Evolutionary conservation across 2,329 filamentous ascomycete species (phyloP).

Genomic region (Diaporthe vaccinii): DNA sequence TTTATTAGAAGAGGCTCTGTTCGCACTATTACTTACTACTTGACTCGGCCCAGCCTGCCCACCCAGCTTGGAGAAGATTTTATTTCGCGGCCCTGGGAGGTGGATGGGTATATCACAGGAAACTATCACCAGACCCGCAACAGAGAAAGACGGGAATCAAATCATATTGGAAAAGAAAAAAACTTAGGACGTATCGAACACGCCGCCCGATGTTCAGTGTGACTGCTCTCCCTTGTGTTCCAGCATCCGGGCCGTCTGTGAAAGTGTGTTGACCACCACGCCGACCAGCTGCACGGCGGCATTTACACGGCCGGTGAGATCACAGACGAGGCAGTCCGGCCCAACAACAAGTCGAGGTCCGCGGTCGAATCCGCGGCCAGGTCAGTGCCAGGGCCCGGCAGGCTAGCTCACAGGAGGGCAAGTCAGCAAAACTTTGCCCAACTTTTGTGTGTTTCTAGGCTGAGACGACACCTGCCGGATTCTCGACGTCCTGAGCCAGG

Average conservation of each 20-base stretch:
- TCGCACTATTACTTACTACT: conserved; percentile 3
- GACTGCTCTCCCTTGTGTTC: not conserved
- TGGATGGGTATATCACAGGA: not conserved
- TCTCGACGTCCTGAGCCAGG: not conserved
- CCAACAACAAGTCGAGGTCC: not conserved
- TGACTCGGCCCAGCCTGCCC: not conserved
- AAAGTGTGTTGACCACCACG: not conserved
- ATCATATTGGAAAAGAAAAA: not conserved
- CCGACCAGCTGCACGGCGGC: not conserved
- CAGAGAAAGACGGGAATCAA: conserved; percentile 10
- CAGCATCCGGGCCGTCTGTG: not conserved
- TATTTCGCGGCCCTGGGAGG: not conserved
- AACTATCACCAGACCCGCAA: conserved; percentile 9
- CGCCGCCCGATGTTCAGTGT: not conserved
- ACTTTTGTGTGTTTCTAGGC: conserved; percentile 25
- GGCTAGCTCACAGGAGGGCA: not conserved
- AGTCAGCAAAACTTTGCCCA: conserved; percentile 28
- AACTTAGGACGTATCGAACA: not conserved
- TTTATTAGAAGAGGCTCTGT: conserved; percentile 15
- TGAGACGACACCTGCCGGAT: conserved; percentile 32
- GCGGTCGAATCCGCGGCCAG: not conserved
- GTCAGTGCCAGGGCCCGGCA: not conserved
- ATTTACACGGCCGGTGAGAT: not conserved
- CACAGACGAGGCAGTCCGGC: not conserved
- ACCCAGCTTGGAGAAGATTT: not conserved